Base-by-base conservation (phyloP, 1,284 basidiomycete species). In the Heterobasidion irregulare region DNA sequence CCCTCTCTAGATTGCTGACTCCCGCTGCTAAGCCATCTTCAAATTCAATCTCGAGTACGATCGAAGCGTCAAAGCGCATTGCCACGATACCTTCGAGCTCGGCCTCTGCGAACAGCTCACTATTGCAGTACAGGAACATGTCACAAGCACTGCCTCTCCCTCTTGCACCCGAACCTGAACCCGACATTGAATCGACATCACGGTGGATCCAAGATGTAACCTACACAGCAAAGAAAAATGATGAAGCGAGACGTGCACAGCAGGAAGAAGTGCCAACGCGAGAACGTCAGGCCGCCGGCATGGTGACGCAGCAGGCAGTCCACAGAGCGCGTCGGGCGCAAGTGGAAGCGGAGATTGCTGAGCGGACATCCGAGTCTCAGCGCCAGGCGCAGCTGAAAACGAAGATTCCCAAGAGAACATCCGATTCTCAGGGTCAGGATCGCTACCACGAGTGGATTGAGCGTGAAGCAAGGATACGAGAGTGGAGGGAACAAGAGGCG, bases 171-270 rank as follows among this genome's bases (percentile, higher is more conserved):
- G 12, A 54, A 18, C 79, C 81, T 60, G 38, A 66, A 6, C 78
- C 73, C 0, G 75, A 82, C 8, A 62, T 72, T 0, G 76, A 82
- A 57, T 59, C 58, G 0, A 59, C 70, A 8, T 82, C 79, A 80
- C 36, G 59, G 9, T 68, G 75, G 58, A 64, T 80, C 0, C 72
- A 76, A 58, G 64, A 80, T 0, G 72, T 75, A 58, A 63, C 54
- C 2, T 74, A 72, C 56, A 74, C 71, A 55, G 58, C 58, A 9
- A 67, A 65, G 9, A 63, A 58, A 50, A 64, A 62, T 35, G 65
- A 65, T 9, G 59, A 43, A 1, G 61, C 52, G 52, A 38, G 48
- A 33, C 16, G 60, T 32, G 55, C 62, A 16, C 50, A 58, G 26
- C 50, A 58, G 16, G 51, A 56, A 49, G 52, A 53, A 19, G 47